Conservation (phyloP, 495 filamentous ascomycete genomes). For the Xylaria curta region DNA sequence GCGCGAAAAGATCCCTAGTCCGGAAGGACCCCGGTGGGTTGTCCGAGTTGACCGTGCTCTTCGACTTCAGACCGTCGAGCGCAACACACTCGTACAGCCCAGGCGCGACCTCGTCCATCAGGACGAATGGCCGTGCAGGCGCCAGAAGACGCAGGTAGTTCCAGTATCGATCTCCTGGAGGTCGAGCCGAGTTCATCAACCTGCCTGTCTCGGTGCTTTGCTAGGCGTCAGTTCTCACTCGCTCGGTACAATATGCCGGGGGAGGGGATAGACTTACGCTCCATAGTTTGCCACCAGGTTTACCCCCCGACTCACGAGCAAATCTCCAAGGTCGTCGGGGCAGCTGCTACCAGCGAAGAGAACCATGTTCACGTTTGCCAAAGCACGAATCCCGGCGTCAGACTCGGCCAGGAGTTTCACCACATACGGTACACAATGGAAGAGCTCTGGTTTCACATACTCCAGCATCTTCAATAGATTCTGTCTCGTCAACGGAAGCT, state of each 20-base stretch:
- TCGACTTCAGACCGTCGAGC: slow-evolving; percentile 56
- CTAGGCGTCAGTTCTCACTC: background rate
- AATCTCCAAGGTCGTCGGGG: slow-evolving; percentile 58
- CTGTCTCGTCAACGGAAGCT: slow-evolving; percentile 50
- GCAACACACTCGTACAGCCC: slow-evolving; percentile 53
- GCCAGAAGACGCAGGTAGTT: slow-evolving; percentile 46
- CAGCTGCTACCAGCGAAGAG: slow-evolving; percentile 56
- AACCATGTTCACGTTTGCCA: slow-evolving; percentile 52
- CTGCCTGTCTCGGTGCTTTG: slow-evolving; percentile 61
- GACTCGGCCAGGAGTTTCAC: slow-evolving; percentile 56
- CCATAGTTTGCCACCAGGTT: slow-evolving; percentile 61
- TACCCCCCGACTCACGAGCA: slow-evolving; percentile 59
- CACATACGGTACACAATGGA: slow-evolving; percentile 56
- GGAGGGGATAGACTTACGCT: slow-evolving; percentile 20
- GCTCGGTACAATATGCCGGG: background rate
- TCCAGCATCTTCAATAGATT: slow-evolving; percentile 49
- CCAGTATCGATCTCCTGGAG: slow-evolving; percentile 50
- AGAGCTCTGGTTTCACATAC: slow-evolving; percentile 46
- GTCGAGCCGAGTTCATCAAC: slow-evolving; percentile 62
- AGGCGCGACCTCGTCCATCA: slow-evolving; percentile 32
- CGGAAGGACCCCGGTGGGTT: slow-evolving; percentile 40
- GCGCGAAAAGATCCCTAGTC: slow-evolving; percentile 63
- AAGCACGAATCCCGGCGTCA: slow-evolving; percentile 45
- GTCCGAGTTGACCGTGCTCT: slow-evolving; percentile 57
- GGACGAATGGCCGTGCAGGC: slow-evolving; percentile 37